Evolutionary conservation across 2,329 filamentous ascomycete species (phyloP).

Genomic region (Botrytis byssoidea): DNA sequence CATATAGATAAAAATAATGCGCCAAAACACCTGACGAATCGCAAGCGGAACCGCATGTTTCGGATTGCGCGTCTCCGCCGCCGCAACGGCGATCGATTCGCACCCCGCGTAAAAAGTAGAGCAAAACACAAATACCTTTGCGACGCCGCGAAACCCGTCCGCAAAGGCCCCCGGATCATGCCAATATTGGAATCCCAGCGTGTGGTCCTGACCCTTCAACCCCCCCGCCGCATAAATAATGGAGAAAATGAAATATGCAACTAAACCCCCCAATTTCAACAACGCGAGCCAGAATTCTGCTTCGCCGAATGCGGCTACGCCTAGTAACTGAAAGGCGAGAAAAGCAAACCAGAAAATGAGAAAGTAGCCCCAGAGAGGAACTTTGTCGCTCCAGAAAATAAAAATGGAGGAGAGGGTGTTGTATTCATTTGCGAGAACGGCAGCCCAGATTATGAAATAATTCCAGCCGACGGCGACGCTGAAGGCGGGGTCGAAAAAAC

Average conservation of each 20-base stretch:
- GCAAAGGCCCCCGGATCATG: constrained; percentile 67
- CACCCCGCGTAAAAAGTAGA: constrained; percentile 71
- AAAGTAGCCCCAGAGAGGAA: constrained; percentile 66
- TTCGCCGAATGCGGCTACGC: constrained; percentile 73
- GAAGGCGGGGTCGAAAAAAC: constrained; percentile 70
- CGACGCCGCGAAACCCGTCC: constrained; percentile 65
- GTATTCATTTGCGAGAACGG: constrained; percentile 65
- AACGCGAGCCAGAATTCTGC: constrained; percentile 77
- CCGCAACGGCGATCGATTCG: constrained; percentile 57
- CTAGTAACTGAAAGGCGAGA: constrained; percentile 65
- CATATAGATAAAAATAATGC: constrained; percentile 84
- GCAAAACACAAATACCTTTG: constrained; percentile 66
- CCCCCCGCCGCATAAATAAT: constrained; percentile 70
- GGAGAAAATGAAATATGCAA: constrained; percentile 72
- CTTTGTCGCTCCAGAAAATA: constrained; percentile 61
- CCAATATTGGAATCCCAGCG: constrained; percentile 70
- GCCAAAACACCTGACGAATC: constrained; percentile 91
- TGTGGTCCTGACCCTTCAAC: constrained; percentile 54
- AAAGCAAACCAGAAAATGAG: constrained; percentile 74
- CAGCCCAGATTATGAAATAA: constrained; percentile 39
- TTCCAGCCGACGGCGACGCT: constrained; percentile 60
- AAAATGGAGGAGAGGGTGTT: constrained; percentile 67
- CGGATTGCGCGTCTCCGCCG: constrained; percentile 52
- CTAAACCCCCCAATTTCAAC: constrained; percentile 66
- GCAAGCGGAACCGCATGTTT: constrained; percentile 52